Conservation (phyloP, 495 filamentous ascomycete genomes). For the Neurospora sp. region DNA sequence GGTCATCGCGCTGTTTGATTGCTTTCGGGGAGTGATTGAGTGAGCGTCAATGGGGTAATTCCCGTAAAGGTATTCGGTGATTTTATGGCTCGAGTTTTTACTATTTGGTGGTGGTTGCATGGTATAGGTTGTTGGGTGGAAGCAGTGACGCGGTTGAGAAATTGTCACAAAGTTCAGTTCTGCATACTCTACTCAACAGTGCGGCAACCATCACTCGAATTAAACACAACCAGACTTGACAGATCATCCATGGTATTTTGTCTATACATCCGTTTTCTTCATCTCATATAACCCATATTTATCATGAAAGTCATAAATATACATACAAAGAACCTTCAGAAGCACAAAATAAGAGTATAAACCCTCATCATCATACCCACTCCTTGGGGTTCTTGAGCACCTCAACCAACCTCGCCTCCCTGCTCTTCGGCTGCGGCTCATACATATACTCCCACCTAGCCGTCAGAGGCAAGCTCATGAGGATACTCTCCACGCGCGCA, state of each 20-base stretch:
- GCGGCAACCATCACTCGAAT: not conserved
- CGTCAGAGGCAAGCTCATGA: slow-evolving; percentile 93
- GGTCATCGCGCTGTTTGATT: not conserved
- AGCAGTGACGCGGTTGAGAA: not conserved
- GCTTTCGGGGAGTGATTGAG: not conserved
- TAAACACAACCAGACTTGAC: not conserved
- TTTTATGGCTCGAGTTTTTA: not conserved
- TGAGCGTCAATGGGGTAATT: not conserved
- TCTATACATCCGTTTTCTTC: not conserved
- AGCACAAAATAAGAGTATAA: not conserved
- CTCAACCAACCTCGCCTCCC: slow-evolving; percentile 67
- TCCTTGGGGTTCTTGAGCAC: slow-evolving; percentile 79
- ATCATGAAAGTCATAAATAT: slow-evolving; percentile 1
- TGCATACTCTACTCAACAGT: not conserved
- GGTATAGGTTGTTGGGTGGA: not conserved
- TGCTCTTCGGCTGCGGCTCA: slow-evolving; percentile 59
- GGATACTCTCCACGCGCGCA: slow-evolving; percentile 85
- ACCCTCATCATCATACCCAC: slow-evolving; percentile 56
- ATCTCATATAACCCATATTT: not conserved
- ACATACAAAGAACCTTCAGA: slow-evolving; percentile 3
- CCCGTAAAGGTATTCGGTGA: not conserved
- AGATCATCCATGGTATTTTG: not conserved
- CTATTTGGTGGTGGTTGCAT: not conserved
- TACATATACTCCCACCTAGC: slow-evolving; percentile 97
- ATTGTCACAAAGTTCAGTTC: not conserved